Percentiles rank a stretch among this genome's conserved stretches.
Conservation (phyloP, 1,284 basidiomycete species). For the Marasmius fiardii region DNA sequence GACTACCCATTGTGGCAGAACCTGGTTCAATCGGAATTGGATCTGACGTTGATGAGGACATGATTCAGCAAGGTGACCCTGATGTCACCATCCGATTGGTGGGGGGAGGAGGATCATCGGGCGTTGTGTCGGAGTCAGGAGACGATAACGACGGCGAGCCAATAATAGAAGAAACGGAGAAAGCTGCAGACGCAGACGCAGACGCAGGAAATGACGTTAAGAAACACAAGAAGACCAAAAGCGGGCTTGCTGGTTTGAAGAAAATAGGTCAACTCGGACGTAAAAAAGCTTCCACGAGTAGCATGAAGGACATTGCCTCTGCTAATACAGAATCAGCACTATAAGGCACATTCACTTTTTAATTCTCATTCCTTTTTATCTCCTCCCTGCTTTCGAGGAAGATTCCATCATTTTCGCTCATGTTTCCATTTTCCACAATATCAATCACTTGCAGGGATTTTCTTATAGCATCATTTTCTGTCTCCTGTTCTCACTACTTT, state of each 20-base stretch:
- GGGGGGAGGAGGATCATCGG: slow-evolving; percentile 42
- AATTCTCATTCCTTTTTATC: neutral
- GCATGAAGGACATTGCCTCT: slow-evolving; percentile 28
- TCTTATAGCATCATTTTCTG: neutral
- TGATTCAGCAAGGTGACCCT: slow-evolving; percentile 20
- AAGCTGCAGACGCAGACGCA: slow-evolving; percentile 20
- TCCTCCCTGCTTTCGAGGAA: neutral
- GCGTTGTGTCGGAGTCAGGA: slow-evolving; percentile 30
- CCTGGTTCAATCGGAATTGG: slow-evolving; percentile 1
- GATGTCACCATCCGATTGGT: slow-evolving; percentile 54
- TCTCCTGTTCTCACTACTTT: neutral
- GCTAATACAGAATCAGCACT: slow-evolving; percentile 7
- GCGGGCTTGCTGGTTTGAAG: slow-evolving; percentile 52
- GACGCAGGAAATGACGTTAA: slow-evolving; percentile 21
- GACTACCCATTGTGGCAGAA: slow-evolving; percentile 2
- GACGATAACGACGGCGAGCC: slow-evolving; percentile 21
- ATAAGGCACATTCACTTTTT: neutral
- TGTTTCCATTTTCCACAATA: neutral
- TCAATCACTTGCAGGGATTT: neutral
- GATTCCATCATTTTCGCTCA: neutral
- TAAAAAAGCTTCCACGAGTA: slow-evolving; percentile 52
- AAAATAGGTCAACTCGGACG: slow-evolving; percentile 48
- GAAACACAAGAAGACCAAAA: slow-evolving; percentile 54
- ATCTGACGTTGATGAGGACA: slow-evolving; percentile 4
- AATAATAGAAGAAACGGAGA: slow-evolving; percentile 12